These are phyloP conservation scores for Colletotrichum tabaci DNA, from an alignment of 2,329 filamentous ascomycete genomes.

Conservation along the genomic window DNA sequence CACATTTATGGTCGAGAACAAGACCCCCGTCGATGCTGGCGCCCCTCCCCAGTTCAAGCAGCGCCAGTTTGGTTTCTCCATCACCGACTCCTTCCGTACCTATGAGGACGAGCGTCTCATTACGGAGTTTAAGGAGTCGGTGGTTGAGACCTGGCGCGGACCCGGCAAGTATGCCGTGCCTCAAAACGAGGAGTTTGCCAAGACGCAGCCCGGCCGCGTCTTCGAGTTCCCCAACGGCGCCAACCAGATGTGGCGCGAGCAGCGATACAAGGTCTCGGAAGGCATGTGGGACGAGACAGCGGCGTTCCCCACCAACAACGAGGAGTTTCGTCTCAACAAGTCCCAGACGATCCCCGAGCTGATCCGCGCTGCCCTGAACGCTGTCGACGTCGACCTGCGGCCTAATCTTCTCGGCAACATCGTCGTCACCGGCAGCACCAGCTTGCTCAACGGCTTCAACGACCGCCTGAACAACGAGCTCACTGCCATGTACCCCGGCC, in stretches of 20 bases:
- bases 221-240: constrained; percentile 98
- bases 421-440: constrained; percentile 91
- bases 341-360: constrained; percentile 87
- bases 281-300: constrained; percentile 91
- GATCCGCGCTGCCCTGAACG: constrained; percentile 81
- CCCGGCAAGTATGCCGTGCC: constrained; percentile 76
- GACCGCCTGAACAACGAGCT: constrained; percentile 92
- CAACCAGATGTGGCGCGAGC: constrained; percentile 93
- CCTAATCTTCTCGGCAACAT: constrained; percentile 89
- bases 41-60: constrained; percentile 83
- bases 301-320: constrained; percentile 67
- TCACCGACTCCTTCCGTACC: constrained; percentile 80
- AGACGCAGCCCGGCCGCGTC: constrained; percentile 81
- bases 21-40: constrained; percentile 89
- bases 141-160: constrained; percentile 93
- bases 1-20: constrained; percentile 89
- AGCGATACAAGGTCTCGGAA: constrained; percentile 89
- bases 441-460: constrained; percentile 90
- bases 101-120: constrained; percentile 94
- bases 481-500: constrained; percentile 83
- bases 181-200: constrained; percentile 84
- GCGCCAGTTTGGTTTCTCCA: constrained; percentile 75
- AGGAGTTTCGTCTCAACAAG: constrained; percentile 67
- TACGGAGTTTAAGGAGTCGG: constrained; percentile 97
- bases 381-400: constrained; percentile 90